Base-by-base conservation (phyloP, 345 rosid genomes). In the Citrus cavaleriei region DNA sequence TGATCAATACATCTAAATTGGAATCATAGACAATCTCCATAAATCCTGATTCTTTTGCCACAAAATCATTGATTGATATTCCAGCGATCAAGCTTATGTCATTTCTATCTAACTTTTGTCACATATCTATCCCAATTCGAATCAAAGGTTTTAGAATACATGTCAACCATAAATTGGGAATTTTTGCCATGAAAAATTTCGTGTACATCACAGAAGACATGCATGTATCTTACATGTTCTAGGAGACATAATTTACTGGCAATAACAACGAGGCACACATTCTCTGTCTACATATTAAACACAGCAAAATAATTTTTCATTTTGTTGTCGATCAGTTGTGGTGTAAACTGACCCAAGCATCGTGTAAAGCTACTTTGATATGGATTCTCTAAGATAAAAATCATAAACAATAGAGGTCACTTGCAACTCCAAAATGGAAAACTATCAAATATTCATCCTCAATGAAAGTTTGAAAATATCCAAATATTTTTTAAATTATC, bases 11-110 rank as follows among this genome's bases (percentile, higher is more conserved):
- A 65, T 63, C 59, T 75, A 32, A 13, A 30, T 21, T 30, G 62
- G 59, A 64, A 75, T 75, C 61, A 5, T 32, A 61, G 69, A 74
- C 10, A 61, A 61, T 74, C 70, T 28, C 46, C 32, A 49, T 2
- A 75, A 75, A 75, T 65, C 49, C 32, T 22, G 71, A 65, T 24
- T 38, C 18, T 51, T 66, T 66, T 66, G 70, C 78, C 28, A 61
- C 77, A 18, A 19, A 38, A 74, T 74, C 68, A 35, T 72, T 7
- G 25, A 51, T 46, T 40, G 27, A 19, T 49, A 59, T 40, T 58
- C 69, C 59, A 40, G 65, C 67, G 24, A 63, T 13, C 71, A 21
- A 30, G 10, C 69, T 30, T n/a, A 10, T 64, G 71, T 51, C 62
- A 64, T 46, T 75, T 46, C 60, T 6, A 30, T 7, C 40, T 27